These are phyloP conservation scores for Ambrosiella cleistominuta DNA, from an alignment of 2,329 filamentous ascomycete genomes.

Conservation along the genomic window DNA sequence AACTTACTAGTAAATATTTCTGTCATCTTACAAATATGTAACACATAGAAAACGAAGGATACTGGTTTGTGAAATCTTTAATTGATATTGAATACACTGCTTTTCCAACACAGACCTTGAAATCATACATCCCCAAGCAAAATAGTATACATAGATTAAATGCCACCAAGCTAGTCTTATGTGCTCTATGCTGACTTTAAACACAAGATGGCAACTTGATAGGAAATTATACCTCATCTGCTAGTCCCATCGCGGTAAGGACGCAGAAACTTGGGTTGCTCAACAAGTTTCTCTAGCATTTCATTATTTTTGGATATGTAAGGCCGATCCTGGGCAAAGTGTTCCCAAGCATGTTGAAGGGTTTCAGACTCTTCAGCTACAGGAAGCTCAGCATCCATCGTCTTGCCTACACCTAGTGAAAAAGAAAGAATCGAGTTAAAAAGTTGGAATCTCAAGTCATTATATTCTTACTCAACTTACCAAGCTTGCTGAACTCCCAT, in stretches of 20 bases:
- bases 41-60: too few relatives aligned
- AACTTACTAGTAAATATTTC: too few relatives aligned
- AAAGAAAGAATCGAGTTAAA: not conserved
- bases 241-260: conserved; percentile 8
- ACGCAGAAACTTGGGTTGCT: conserved; percentile 11
- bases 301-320: conserved; percentile 12
- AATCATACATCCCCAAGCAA: too few relatives aligned
- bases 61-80: too few relatives aligned
- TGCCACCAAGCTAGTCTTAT: not conserved
- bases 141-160: too few relatives aligned
- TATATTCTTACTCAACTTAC: conserved; percentile 18
- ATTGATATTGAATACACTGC: too few relatives aligned
- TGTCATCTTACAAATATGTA: too few relatives aligned
- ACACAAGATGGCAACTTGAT: not conserved
- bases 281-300: conserved; percentile 9
- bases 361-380: conserved; percentile 9
- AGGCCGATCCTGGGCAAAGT: conserved; percentile 12
- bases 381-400: conserved; percentile 11
- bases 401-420: conserved; percentile 10
- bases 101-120: too few relatives aligned
- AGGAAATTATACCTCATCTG: too few relatives aligned
- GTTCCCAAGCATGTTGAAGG: conserved; percentile 9
- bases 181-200: not conserved
- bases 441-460: too few relatives aligned
- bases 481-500: conserved; percentile 66